These are phyloP conservation scores for Endothia cerciana DNA, from an alignment of 2,329 filamentous ascomycete species.

Conservation along the genomic window DNA sequence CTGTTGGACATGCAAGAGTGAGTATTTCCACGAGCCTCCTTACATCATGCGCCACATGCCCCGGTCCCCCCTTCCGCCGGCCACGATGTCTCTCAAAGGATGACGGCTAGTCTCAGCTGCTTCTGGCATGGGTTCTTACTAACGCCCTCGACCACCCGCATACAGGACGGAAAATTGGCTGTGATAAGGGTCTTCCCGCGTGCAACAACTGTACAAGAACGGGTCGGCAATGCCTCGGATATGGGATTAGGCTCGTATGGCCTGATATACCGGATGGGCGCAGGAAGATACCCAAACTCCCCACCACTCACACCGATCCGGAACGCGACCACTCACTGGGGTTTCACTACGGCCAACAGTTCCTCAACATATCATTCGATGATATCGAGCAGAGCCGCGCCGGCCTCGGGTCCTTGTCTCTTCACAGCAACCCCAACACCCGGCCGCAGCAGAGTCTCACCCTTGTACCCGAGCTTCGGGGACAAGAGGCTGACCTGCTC, in stretches of 20 bases:
- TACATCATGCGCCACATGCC: background rate
- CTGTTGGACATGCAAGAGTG: conserved; percentile 51
- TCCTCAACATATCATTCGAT: conserved; percentile 45
- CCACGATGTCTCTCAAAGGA: background rate
- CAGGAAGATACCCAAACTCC: conserved; percentile 34
- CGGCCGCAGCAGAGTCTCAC: conserved; percentile 35
- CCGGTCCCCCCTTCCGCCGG: background rate
- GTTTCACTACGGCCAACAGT: conserved; percentile 41
- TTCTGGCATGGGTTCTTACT: conserved; percentile 7
- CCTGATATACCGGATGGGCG: conserved; percentile 51
- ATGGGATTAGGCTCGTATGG: conserved; percentile 51
- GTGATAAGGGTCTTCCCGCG: conserved; percentile 46
- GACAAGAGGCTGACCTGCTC: conserved; percentile 38
- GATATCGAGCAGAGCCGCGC: conserved; percentile 37
- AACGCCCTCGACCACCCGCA: conserved; percentile 17
- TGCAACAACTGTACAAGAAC: conserved; percentile 50
- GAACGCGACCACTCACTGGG: conserved; percentile 18
- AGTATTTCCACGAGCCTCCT: conserved; percentile 31
- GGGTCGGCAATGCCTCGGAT: conserved; percentile 47
- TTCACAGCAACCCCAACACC: conserved; percentile 34
- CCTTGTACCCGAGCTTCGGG: conserved; percentile 36
- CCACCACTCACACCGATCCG: conserved; percentile 17
- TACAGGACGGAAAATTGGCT: conserved; percentile 52
- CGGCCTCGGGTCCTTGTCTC: conserved; percentile 37
- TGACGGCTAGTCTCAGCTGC: background rate